phyloP scores from a whole-genome alignment of 441 rosid genomes.

The Populus tomentosa region DNA sequence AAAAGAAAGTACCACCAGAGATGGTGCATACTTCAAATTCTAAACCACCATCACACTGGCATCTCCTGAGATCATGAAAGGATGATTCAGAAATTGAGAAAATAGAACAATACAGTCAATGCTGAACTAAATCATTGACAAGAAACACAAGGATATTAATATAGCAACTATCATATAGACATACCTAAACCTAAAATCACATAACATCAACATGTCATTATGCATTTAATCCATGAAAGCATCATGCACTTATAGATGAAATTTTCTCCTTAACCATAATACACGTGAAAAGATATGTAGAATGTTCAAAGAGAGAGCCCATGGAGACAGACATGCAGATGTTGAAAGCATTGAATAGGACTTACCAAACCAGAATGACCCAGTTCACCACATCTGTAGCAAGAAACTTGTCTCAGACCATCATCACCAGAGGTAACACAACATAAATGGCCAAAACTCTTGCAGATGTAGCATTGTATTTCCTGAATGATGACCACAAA shows the following conservation, averaged over 20 bases:
- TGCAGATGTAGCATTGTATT: constrained; percentile 83
- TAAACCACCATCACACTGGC: background rate
- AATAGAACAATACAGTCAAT: background rate
- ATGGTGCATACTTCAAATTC: background rate
- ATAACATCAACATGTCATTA: background rate
- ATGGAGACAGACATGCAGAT: background rate
- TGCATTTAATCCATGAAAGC: background rate
- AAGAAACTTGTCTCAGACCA: constrained; percentile 48
- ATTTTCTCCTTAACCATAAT: background rate
- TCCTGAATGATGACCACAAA: constrained; percentile 57
- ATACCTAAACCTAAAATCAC: background rate
- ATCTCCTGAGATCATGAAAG: background rate
- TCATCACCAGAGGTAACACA: constrained; percentile 44
- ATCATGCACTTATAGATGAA: background rate
- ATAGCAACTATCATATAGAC: background rate
- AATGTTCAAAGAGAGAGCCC: background rate
- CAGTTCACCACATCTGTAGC: constrained; percentile 83
- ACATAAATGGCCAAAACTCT: constrained; percentile 72
- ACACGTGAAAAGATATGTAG: background rate
- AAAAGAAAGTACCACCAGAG: background rate
- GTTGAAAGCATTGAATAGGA: constrained; percentile 2
- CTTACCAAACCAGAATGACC: constrained; percentile 90
- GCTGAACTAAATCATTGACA: background rate
- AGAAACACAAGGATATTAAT: background rate
- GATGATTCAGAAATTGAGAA: background rate